Base-by-base conservation (phyloP, 2,329 filamentous ascomycete genomes). In the Phoma sp. region DNA sequence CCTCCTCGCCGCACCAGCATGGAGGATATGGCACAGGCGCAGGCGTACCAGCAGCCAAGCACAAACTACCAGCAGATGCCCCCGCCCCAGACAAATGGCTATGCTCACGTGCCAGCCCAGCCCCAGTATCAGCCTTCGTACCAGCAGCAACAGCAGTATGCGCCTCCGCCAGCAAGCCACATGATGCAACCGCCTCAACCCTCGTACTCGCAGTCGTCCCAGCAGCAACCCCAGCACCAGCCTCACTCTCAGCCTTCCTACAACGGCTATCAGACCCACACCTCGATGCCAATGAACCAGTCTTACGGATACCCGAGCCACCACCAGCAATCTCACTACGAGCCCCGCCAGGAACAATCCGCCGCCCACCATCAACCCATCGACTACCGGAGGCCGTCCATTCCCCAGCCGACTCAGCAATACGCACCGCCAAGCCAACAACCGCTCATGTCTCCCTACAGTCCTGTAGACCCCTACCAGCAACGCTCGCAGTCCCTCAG, bases 1-100 rank as follows among this genome's bases (percentile, higher is more conserved):
- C 62, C 70, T 41, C 74, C 64, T 67, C 78, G 79, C 44, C 76
- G 78, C 43, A 72, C 77, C 15, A 81, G 79, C 32, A 72, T 77
- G 60, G 78, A 81, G 41, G 78, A 81, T 4, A 74, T 80, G 69
- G 67, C 69, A 32, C 75, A 77, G 51, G 55, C 58, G 32, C 75
- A 77, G 52, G 55, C 58, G 13, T 80, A 80, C 59, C 73, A 74
- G 38, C 53, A 51, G 39, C 39, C 71, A 15, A 64, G 63, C 57
- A 69, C 66, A 27, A 66, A 58, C 53, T 78, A 74, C 63, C 72
- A 71, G 54, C 72, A 63, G 64, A 79, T 73, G 73, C 72, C 65
- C 33, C 75, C 76, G 21, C 78, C 78, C 5, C 78, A 76, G 27
- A 75, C 68, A 50, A 66, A 67, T 27, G 68, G 65, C 7, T 80